Percentiles rank a stretch among this genome's conserved stretches.
phyloP scores from a whole-genome alignment of 805 yeast species.

The Geotrichum ghanense region DNA sequence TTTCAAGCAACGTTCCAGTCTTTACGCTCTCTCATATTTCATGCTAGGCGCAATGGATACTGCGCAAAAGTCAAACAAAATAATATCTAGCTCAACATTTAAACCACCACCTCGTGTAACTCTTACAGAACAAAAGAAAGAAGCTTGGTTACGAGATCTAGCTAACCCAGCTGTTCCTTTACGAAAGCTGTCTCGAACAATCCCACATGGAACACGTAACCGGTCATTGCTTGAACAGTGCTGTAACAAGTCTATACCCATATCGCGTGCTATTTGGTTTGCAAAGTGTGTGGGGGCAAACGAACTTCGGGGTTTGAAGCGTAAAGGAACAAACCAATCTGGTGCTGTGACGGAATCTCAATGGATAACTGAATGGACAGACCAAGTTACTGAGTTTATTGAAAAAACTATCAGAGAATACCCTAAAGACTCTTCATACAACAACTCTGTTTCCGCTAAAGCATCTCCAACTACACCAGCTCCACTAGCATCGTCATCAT shows the following conservation, averaged over 20 bases:
- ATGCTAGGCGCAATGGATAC: conserved; percentile 38
- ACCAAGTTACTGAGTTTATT: conserved; percentile 55
- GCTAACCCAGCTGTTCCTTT: conserved; percentile 59
- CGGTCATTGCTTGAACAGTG: conserved; percentile 64
- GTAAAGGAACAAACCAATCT: conserved; percentile 30
- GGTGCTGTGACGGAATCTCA: conserved; percentile 31
- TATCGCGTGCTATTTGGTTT: conserved; percentile 81
- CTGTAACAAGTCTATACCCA: conserved; percentile 54
- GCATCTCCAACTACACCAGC: not conserved
- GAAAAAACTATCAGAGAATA: conserved; percentile 38
- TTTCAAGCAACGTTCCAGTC: conserved; percentile 28
- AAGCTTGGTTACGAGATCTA: conserved; percentile 74
- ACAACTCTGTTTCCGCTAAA: not conserved
- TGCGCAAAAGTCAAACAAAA: conserved; percentile 34
- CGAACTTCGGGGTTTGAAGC: conserved; percentile 48
- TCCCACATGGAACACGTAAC: conserved; percentile 86
- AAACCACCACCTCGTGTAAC: conserved; percentile 86
- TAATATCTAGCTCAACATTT: conserved; percentile 42
- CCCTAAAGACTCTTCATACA: not conserved
- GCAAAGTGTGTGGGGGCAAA: conserved; percentile 78
- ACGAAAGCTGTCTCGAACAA: conserved; percentile 54
- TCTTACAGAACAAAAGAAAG: conserved; percentile 74
- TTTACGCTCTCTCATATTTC: conserved; percentile 39
- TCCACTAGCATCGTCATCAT: not conserved
- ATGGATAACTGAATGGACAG: conserved; percentile 87